Conservation (phyloP, 2,329 filamentous ascomycete genomes). For the Rhexocercosporidium sp. region DNA sequence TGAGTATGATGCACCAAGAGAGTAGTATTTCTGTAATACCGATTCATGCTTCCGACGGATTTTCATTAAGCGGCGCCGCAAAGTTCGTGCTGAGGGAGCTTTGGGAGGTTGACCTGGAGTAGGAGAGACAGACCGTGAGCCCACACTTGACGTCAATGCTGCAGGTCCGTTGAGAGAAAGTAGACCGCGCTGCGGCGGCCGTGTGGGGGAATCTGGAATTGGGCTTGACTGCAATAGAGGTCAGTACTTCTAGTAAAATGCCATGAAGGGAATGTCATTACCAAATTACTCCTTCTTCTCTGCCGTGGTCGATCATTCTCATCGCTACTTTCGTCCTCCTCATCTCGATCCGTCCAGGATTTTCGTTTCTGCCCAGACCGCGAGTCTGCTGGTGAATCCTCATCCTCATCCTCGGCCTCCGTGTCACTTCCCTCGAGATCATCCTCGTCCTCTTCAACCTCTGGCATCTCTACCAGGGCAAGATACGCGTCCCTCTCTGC, state of each 20-base stretch:
- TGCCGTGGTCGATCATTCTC: conserved; percentile 79
- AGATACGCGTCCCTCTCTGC: conserved; percentile 82
- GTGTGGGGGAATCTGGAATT: conserved; percentile 67
- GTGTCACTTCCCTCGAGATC: conserved; percentile 54
- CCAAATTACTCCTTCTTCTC: conserved; percentile 86
- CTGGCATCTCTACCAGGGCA: conserved; percentile 88
- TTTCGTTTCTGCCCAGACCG: conserved; percentile 74
- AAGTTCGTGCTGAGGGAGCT: conserved; percentile 70
- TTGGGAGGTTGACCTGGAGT: conserved; percentile 63
- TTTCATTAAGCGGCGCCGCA: conserved; percentile 75
- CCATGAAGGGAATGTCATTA: conserved; percentile 51
- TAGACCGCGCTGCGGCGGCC: conserved; percentile 65
- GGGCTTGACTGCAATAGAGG: conserved; percentile 58
- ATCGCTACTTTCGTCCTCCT: conserved; percentile 68
- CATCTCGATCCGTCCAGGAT: conserved; percentile 74
- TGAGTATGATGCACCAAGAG: conserved; percentile 85
- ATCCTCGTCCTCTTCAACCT: conserved; percentile 68
- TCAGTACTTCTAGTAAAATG: no score
- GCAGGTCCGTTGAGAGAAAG: conserved; percentile 58
- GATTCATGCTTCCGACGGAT: conserved; percentile 79
- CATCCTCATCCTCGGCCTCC: conserved; percentile 59
- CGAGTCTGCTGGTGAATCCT: conserved; percentile 58
- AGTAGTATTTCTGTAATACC: conserved; percentile 82
- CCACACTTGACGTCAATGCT: conserved; percentile 49
- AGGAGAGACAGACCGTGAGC: conserved; percentile 47